These are phyloP conservation scores for Vaccinium macrocarpon DNA, from an alignment of 148 eudicot genomes.

Conservation along the genomic window DNA sequence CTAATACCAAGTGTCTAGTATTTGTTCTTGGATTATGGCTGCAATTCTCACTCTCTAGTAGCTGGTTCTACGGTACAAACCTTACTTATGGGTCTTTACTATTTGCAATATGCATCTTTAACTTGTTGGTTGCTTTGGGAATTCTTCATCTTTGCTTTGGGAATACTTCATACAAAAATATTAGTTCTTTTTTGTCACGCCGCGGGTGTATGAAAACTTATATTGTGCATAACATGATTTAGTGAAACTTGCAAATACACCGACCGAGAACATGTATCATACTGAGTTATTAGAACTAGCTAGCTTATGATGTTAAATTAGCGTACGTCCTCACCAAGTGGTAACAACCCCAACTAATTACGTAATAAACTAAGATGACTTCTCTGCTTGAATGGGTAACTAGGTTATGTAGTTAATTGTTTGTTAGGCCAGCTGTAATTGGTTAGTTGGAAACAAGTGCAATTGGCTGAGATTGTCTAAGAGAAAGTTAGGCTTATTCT, in stretches of 20 bases:
- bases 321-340: neutral
- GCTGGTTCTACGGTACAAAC: neutral
- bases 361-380: neutral
- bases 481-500: neutral
- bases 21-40: constrained; percentile 2
- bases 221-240: neutral
- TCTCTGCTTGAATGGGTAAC: neutral
- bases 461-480: neutral
- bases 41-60: constrained; percentile 5
- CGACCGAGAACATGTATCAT: neutral
- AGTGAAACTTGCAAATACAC: neutral
- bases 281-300: neutral
- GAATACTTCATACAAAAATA: neutral
- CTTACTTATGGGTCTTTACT: neutral
- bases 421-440: neutral
- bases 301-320: neutral
- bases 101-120: neutral
- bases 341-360: neutral
- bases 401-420: neutral
- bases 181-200: neutral
- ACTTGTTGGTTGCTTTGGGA: neutral
- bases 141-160: neutral
- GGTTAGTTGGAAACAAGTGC: neutral
- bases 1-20: neutral
- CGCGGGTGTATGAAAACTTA: neutral